phyloP scores from a whole-genome alignment of 2,329 filamentous ascomycete genomes.

The Fusarium pseudonygamai region DNA sequence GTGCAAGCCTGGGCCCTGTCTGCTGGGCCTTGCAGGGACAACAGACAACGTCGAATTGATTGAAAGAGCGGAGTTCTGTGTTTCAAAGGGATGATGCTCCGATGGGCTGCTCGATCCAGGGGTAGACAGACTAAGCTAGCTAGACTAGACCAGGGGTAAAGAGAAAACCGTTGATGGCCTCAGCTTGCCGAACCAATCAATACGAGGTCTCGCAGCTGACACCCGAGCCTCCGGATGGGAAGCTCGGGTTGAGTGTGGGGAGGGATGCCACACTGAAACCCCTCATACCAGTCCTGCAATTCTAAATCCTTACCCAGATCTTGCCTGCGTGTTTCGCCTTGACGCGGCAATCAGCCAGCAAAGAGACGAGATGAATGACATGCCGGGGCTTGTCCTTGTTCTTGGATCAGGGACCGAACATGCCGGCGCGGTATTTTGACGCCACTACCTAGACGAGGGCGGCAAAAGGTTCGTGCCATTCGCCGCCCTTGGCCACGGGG shows the following conservation, averaged over 20 bases:
- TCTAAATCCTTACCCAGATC: slow-evolving; percentile 7
- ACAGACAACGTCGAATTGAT: slow-evolving; percentile 21
- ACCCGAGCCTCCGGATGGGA: slow-evolving; percentile 16
- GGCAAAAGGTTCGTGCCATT: not conserved
- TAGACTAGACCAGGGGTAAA: slow-evolving; percentile 26
- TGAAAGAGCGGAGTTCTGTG: slow-evolving; percentile 21
- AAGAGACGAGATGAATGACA: slow-evolving; percentile 38
- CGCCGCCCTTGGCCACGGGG: not conserved
- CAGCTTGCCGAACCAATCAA: slow-evolving; percentile 19
- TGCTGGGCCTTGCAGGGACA: not conserved
- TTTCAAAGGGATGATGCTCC: slow-evolving; percentile 27
- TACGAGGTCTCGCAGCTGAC: not conserved
- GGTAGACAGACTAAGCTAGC: not conserved
- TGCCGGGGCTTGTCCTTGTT: not conserved
- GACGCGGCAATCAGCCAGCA: slow-evolving; percentile 6
- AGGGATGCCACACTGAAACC: slow-evolving; percentile 34
- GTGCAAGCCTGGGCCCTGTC: slow-evolving; percentile 8
- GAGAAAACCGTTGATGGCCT: slow-evolving; percentile 21
- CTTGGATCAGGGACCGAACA: not conserved
- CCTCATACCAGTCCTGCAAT: slow-evolving; percentile 25
- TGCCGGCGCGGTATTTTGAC: slow-evolving; percentile 8
- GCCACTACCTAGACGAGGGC: not conserved
- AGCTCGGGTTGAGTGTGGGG: slow-evolving; percentile 18
- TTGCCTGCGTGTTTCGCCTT: slow-evolving; percentile 23
- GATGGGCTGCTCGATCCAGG: slow-evolving; percentile 15